Percentiles rank a stretch among this genome's conserved stretches.
Conservation (phyloP, 1,284 basidiomycete genomes). For the Schizophyllum amplum region DNA sequence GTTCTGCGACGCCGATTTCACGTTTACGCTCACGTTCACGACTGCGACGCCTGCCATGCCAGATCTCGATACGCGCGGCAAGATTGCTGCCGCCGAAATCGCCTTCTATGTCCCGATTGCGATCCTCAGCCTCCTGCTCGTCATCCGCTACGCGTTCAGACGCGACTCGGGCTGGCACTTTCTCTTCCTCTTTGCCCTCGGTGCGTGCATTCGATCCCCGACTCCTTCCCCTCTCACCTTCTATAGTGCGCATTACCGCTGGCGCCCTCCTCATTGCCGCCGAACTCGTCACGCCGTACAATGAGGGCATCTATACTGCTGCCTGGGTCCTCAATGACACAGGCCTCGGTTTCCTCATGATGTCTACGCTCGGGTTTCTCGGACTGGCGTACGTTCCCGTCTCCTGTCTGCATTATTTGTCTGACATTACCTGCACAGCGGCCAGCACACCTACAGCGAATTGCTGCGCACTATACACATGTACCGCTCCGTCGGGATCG, state of each 20-base stretch:
- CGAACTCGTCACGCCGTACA: slow-evolving; percentile 44
- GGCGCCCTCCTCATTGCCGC: slow-evolving; percentile 44
- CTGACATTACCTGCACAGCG: slow-evolving; percentile 22
- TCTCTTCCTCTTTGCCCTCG: slow-evolving; percentile 42
- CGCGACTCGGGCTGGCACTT: slow-evolving; percentile 54
- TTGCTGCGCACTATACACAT: slow-evolving; percentile 26
- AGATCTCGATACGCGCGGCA: slow-evolving; percentile 30
- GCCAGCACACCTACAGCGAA: slow-evolving; percentile 40
- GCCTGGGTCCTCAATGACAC: slow-evolving; percentile 48
- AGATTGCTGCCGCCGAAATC: slow-evolving; percentile 47
- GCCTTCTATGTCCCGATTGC: slow-evolving; percentile 48
- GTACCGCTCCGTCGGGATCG: slow-evolving; percentile 33
- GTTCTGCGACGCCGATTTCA: neutral
- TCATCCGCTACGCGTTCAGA: slow-evolving; percentile 42
- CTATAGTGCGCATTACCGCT: slow-evolving; percentile 47
- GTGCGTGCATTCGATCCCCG: slow-evolving; percentile 23
- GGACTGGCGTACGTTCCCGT: slow-evolving; percentile 44
- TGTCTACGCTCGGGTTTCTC: slow-evolving; percentile 51
- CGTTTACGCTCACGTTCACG: neutral
- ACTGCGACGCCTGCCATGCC: slow-evolving; percentile 9
- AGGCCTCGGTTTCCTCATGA: slow-evolving; percentile 43
- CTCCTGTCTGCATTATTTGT: neutral
- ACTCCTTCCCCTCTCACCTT: slow-evolving; percentile 3
- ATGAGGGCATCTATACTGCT: slow-evolving; percentile 39
- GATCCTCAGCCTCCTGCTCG: slow-evolving; percentile 32